Percentiles rank a stretch among this genome's conserved stretches.
These are phyloP conservation scores for Triticum monococcum DNA, from an alignment of 176 grass and related monocot genomes.

Conservation along the genomic window DNA sequence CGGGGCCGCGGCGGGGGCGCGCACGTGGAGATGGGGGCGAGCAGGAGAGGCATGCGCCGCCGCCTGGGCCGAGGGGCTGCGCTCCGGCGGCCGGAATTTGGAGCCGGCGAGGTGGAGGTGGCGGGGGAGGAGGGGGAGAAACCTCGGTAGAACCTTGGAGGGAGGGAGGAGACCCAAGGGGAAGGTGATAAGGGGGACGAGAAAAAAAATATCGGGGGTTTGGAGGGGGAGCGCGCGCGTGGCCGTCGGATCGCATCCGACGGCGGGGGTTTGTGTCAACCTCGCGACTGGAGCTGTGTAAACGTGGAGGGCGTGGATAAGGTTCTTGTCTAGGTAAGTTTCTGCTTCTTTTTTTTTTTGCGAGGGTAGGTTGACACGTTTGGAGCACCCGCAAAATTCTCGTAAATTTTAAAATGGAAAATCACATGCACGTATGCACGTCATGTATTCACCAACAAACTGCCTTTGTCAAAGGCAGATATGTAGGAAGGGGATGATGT, in stretches of 20 bases:
- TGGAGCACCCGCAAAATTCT: too few species aligned
- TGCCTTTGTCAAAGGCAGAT: too few species aligned
- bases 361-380: too few species aligned
- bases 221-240: background rate
- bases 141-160: constrained; percentile 46
- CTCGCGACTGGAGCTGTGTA: background rate
- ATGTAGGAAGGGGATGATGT: too few species aligned
- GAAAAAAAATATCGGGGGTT: constrained; percentile 41
- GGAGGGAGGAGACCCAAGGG: background rate
- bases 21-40: constrained; percentile 43
- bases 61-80: background rate
- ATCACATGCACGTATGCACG: too few species aligned
- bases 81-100: background rate
- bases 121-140: background rate
- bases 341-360: too few species aligned
- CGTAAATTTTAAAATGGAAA: too few species aligned
- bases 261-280: background rate
- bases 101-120: background rate
- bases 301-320: background rate
- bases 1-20: constrained; percentile 45
- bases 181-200: constrained; percentile 29
- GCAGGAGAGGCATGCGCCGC: constrained; percentile 48
- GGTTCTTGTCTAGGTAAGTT: background rate
- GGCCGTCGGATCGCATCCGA: constrained; percentile 36
- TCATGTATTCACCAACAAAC: too few species aligned